Conservation (phyloP, 2,329 filamentous ascomycete genomes). For the Cucurbitaria berberidis region DNA sequence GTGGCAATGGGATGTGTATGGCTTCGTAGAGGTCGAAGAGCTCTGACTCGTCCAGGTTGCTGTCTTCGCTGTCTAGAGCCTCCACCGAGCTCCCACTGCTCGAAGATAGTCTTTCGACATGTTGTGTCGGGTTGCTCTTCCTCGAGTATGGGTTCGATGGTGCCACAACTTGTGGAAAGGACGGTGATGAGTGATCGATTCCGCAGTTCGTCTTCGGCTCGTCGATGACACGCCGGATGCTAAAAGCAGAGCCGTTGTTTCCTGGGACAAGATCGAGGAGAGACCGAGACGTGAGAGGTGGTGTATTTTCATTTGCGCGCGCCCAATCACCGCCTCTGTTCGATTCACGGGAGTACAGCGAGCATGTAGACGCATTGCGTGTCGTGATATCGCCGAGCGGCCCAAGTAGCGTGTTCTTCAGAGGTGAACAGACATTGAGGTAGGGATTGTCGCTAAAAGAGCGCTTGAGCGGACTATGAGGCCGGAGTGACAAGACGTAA, state of each 20-base stretch:
- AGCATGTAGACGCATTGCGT: constrained; percentile 46
- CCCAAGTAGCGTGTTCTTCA: constrained; percentile 29
- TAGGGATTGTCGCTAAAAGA: constrained; percentile 51
- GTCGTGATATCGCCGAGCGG: constrained; percentile 37
- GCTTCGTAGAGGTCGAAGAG: constrained; percentile 40
- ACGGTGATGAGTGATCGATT: constrained; percentile 22
- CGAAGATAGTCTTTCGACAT: constrained; percentile 4
- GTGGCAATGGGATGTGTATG: constrained; percentile 38
- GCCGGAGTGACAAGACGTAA: constrained; percentile 48
- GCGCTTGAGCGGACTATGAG: constrained; percentile 50
- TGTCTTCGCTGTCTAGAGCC: constrained; percentile 19
- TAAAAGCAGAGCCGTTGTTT: constrained; percentile 9
- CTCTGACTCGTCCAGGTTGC: constrained; percentile 24
- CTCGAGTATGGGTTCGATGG: constrained; percentile 20
- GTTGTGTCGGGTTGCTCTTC: constrained; percentile 6
- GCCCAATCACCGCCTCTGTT: constrained; percentile 30
- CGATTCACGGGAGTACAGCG: constrained; percentile 41
- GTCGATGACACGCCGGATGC: constrained; percentile 11
- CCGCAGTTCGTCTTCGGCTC: constrained; percentile 31
- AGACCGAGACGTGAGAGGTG: constrained; percentile 42
- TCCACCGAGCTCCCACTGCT: constrained; percentile 19
- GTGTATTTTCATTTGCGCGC: constrained; percentile 41
- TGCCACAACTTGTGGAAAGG: constrained; percentile 14
- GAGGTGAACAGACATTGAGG: constrained; percentile 43
- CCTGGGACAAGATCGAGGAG: constrained; percentile 41